A percentile compares a stretch with the other conserved stretches of the same genome.
Conservation (phyloP, 371 early-diverging fungal genomes). For the Fennellomyces sp. region DNA sequence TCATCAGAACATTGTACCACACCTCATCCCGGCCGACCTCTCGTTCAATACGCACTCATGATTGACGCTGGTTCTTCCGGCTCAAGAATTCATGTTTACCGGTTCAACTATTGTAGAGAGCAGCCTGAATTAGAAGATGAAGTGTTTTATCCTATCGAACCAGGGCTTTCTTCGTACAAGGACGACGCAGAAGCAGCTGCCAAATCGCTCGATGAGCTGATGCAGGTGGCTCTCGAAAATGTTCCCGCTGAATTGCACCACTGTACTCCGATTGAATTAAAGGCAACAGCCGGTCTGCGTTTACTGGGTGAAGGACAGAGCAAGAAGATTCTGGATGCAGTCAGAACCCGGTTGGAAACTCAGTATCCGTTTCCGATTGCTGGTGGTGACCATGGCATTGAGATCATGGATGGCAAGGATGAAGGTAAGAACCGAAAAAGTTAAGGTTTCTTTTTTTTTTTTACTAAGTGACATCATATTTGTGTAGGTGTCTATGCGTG, state of each 20-base stretch:
- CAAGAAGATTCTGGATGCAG: conserved; percentile 71
- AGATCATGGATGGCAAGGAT: conserved; percentile 93
- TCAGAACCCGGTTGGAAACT: conserved; percentile 65
- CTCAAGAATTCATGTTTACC: conserved; percentile 95
- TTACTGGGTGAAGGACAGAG: conserved; percentile 72
- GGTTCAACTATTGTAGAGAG: conserved; percentile 82
- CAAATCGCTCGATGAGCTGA: conserved; percentile 74
- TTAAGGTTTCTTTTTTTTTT: background rate
- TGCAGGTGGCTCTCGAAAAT: conserved; percentile 73
- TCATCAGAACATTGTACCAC: conserved; percentile 69
- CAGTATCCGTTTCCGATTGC: conserved; percentile 85
- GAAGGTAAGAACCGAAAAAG: conserved; percentile 64
- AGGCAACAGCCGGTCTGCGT: conserved; percentile 96
- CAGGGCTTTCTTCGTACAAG: conserved; percentile 81
- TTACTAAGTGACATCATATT: background rate
- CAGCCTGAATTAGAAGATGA: conserved; percentile 78
- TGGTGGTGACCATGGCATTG: conserved; percentile 66
- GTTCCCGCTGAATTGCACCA: conserved; percentile 62
- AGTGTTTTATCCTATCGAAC: conserved; percentile 83
- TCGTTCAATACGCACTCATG: conserved; percentile 76
- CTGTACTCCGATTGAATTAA: conserved; percentile 93
- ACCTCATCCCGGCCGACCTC: conserved; percentile 55
- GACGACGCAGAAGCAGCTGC: conserved; percentile 81
- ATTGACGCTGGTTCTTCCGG: conserved; percentile 98
- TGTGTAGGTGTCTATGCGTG: conserved; percentile 90